Conservation (phyloP, 768 basidiomycete genomes). For the Phanerochaete sordida region DNA sequence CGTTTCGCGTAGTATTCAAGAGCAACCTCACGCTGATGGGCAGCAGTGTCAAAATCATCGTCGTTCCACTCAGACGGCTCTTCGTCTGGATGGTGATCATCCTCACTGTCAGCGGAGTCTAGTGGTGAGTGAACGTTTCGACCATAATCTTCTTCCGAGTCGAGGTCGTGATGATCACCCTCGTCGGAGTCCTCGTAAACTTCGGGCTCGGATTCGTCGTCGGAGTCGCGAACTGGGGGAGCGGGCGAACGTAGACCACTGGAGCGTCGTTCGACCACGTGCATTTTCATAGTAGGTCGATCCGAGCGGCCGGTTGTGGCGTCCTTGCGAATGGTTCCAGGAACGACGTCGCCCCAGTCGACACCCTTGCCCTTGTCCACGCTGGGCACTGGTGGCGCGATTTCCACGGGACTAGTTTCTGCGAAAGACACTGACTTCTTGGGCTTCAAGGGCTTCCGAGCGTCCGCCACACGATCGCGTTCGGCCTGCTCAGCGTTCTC, state of each 20-base stretch:
- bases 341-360: constrained; percentile 56
- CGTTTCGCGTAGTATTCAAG: constrained; percentile 68
- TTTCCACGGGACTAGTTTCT: constrained; percentile 29
- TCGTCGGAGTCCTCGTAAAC: constrained; percentile 21
- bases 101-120: constrained; percentile 32
- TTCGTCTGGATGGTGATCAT: constrained; percentile 19
- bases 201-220: constrained; percentile 58
- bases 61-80: constrained; percentile 40
- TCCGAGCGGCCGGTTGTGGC: constrained; percentile 30
- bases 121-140: not conserved
- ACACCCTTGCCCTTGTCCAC: constrained; percentile 13
- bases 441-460: constrained; percentile 32
- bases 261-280: constrained; percentile 60
- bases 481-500: constrained; percentile 27
- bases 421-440: constrained; percentile 71
- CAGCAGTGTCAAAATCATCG: constrained; percentile 57
- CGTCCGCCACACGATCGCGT: constrained; percentile 23
- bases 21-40: constrained; percentile 72
- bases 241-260: constrained; percentile 20
- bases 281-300: constrained; percentile 57
- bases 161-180: too few species aligned
- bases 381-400: constrained; percentile 16
- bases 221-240: constrained; percentile 46
- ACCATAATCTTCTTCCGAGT: constrained; percentile 20
- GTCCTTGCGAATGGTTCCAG: constrained; percentile 42